Percentiles rank a stretch among this genome's conserved stretches.
Conservation (phyloP, 257 asterid species). For the Paraleonurus japonicus region DNA sequence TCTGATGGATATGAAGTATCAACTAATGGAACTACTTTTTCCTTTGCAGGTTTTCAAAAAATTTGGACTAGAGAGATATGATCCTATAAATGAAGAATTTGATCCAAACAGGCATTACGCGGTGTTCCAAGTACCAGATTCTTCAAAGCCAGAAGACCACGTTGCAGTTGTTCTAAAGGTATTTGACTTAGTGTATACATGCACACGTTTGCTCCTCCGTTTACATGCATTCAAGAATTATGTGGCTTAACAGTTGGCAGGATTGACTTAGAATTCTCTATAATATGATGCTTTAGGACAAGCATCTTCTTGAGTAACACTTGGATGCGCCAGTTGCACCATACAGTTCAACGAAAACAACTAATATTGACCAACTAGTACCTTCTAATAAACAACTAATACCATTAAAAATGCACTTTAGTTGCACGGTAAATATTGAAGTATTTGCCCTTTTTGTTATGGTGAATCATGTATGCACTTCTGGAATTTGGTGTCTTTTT, state of each 20-base stretch:
- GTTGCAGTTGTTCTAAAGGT: constrained; percentile 93
- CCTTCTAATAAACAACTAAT: too few relatives aligned
- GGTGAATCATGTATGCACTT: background rate
- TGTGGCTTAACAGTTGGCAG: background rate
- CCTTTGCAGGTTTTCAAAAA: constrained; percentile 71
- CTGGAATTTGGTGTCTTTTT: background rate
- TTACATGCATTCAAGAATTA: background rate
- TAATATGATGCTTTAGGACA: background rate
- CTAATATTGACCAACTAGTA: too few relatives aligned
- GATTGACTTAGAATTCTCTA: background rate
- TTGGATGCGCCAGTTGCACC: too few relatives aligned
- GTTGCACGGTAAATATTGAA: too few relatives aligned
- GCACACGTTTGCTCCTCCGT: background rate
- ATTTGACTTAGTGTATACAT: constrained; percentile 2
- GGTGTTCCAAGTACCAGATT: constrained; percentile 87
- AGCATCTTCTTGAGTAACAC: too few relatives aligned
- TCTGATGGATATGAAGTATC: background rate
- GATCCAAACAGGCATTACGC: constrained; percentile 95
- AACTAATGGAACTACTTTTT: background rate
- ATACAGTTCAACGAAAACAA: too few relatives aligned
- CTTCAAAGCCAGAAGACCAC: constrained; percentile 72
- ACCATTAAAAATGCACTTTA: too few relatives aligned
- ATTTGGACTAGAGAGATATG: constrained; percentile 72
- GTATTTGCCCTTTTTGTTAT: background rate
- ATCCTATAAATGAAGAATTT: constrained; percentile 71